Evolutionary conservation across 345 rosid species (phyloP), one percentile per base, ranked within the genome.

Genomic region (Geranium rotundifolium): DNA sequence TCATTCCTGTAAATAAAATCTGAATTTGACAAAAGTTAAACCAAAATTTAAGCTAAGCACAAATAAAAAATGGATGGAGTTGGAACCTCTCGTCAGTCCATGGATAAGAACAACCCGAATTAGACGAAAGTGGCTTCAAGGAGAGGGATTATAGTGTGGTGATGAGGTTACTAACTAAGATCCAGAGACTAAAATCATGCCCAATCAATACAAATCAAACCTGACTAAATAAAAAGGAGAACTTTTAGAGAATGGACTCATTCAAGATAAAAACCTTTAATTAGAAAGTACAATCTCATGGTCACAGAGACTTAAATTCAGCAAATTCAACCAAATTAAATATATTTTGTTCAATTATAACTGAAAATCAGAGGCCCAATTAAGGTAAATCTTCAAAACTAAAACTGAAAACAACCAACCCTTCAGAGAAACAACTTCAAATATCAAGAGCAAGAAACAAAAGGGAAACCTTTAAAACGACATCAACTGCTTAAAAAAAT

Each of bases 171-270:
- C n/a, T n/a, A n/a, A n/a, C n/a, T n/a, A n/a, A n/a, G n/a, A n/a
- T n/a, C n/a, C n/a, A n/a, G n/a, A n/a, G n/a, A n/a, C n/a, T n/a
- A n/a, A n/a, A n/a, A n/a, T n/a, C n/a, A n/a, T n/a, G n/a, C n/a
- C n/a, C n/a, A n/a, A n/a, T n/a, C 34, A 46, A 63, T n/a, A 65
- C 41, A 63, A 65, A 49, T 19, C 52, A 56, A 59, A 74, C 77
- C 87, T 80, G 76, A n/a, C 56, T 59, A 64, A 69, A 63, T 58
- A 71, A 66, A 74, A 69, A 17, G 59, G 64, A n/a, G n/a, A n/a
- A 61, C 63, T 37, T 34, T 50, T 31, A 56, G 59, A 58, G 57
- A 56, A 52, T 58, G 46, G 23, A 49, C 18, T 67, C 57, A 59
- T 50, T 17, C 59, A 15, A 56, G 29, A 68, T 62, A 52, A 64